Conservation (phyloP, 179 eudicot genomes). For the Silene noctiflora region DNA sequence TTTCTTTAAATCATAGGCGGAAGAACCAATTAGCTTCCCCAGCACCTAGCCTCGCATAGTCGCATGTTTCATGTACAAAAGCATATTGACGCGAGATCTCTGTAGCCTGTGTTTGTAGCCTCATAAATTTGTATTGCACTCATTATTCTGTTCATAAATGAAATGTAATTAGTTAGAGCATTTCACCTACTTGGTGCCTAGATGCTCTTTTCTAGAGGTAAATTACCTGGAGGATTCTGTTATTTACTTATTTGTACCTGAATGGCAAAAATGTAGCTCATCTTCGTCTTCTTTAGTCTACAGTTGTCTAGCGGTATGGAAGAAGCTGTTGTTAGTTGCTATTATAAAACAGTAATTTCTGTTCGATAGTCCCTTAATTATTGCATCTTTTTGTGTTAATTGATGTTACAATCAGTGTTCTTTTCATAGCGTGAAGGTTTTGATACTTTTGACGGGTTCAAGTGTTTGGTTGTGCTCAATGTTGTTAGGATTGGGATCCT, state of each 20-base stretch:
- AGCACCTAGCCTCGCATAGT: slow-evolving; percentile 22
- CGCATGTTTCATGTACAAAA: slow-evolving; percentile 34
- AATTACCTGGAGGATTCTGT: slow-evolving; percentile 10
- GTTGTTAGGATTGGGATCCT: too few relatives aligned
- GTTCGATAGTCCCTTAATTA: too few relatives aligned
- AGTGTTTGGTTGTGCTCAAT: too few relatives aligned
- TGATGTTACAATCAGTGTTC: too few relatives aligned
- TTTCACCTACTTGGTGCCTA: slow-evolving; percentile 12
- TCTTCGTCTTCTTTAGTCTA: too few relatives aligned
- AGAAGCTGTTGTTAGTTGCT: too few relatives aligned
- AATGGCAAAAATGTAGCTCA: not conserved
- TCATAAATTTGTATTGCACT: slow-evolving; percentile 29
- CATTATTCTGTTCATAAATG: slow-evolving; percentile 35
- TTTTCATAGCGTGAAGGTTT: too few relatives aligned
- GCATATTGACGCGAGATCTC: slow-evolving; percentile 17
- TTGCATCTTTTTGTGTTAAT: too few relatives aligned
- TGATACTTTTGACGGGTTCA: too few relatives aligned
- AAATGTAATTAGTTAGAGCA: slow-evolving; percentile 32
- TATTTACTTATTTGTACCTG: not conserved
- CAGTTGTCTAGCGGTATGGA: too few relatives aligned
- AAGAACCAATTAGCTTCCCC: slow-evolving; percentile 25
- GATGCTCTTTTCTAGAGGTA: slow-evolving; percentile 26
- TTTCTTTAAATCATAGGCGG: slow-evolving; percentile 23
- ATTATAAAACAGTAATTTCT: too few relatives aligned
- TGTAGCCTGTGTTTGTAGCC: slow-evolving; percentile 9